Base-by-base conservation (phyloP, 1,284 basidiomycete species). In the Fomitiporia mediterranea region DNA sequence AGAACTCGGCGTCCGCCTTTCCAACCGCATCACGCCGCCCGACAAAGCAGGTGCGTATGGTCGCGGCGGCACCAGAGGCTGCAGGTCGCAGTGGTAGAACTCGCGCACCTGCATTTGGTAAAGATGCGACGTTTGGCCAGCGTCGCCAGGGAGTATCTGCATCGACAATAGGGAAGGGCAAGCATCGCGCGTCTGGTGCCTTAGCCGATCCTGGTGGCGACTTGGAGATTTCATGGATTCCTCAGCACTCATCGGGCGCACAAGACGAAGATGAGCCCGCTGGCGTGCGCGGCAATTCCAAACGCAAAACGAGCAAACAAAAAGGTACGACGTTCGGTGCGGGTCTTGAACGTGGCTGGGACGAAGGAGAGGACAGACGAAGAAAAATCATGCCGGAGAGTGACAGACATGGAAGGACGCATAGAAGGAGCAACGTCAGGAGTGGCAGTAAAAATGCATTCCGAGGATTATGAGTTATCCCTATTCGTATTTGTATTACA, bases 401-500 rank as follows among this genome's bases (percentile, higher is more conserved):
- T 56, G 83, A 84, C 55, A 71, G 80, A 66, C 78, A 74, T 60
- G 91, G 92, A 15, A 74, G 92, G 67, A 86, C 79, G 25, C 78
- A 86, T 44, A 75, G 89, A 63, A 72, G 92, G 66, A 80, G 82
- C 63, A 83, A 82, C 3, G 80, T 89, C 58, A 75, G 92, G 56
- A 94, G 91, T 67, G 92, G 91, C 47, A 91, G 89, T 69, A 93
- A 84, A 74, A 94, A 94, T 70, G 82, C 81, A 2, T 93, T 94
- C 69, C 76, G 84, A 69, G 67, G 65, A 58, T 60, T 74, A 61
- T 69, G n/a, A n/a, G n/a, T n/a, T n/a, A n/a, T n/a, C n/a, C n/a
- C n/a, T n/a, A n/a, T 13, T 34, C 32, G 32, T 34, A 34, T 34
- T 34, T 34, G 32, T 6, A 34, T 34, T 34, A n/a, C n/a, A n/a